Base-by-base conservation (phyloP, 2,329 filamentous ascomycete genomes). In the Conoideocrella luteorostrata region DNA sequence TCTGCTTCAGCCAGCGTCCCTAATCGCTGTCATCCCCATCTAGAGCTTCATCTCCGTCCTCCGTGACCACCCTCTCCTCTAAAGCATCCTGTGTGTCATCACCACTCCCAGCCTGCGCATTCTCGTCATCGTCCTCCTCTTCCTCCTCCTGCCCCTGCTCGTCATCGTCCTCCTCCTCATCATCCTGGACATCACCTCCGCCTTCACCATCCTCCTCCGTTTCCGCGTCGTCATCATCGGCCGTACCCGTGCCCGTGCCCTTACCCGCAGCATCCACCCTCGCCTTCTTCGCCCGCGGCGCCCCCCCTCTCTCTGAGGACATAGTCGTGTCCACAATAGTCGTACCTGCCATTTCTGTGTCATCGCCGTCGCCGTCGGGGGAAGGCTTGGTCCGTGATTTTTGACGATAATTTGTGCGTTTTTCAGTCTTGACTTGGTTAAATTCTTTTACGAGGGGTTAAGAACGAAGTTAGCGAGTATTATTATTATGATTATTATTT, bases 391-490 rank as follows among this genome's bases (percentile, higher is more conserved):
- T 82, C 28, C 81, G 80, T 15, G 83, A 77, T 55, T 83, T 85
- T 54, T 80, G 78, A 41, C 83, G 77, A 65, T 88, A 86, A 13
- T 75, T 79, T 52, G 82, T 87, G 41, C 84, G 80, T 66, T 89
- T 89, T 45, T 83, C 80, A 17, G 82, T 79, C 60, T 88, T 83
- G 45, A 82, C 77, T 50, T 82, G 75, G 57, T 81, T 86, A 71
- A 86, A 88, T 60, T 86, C 82, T 84, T 43, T 12, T n/a, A n/a
- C n/a, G n/a, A n/a, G n/a, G n/a, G n/a, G 30, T 6, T 15, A 33
- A 15, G 30, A 33, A 15, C 9, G 30, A 15, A 7, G 30, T 9
- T 9, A 15, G 30, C 30, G 12, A 12, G 13, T 34, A n/a, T n/a
- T n/a, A n/a, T n/a, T n/a, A n/a, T n/a, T n/a, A n/a, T n/a, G n/a